phyloP scores from a whole-genome alignment of 2,329 filamentous ascomycete species.

The Colletotrichum cereale region DNA sequence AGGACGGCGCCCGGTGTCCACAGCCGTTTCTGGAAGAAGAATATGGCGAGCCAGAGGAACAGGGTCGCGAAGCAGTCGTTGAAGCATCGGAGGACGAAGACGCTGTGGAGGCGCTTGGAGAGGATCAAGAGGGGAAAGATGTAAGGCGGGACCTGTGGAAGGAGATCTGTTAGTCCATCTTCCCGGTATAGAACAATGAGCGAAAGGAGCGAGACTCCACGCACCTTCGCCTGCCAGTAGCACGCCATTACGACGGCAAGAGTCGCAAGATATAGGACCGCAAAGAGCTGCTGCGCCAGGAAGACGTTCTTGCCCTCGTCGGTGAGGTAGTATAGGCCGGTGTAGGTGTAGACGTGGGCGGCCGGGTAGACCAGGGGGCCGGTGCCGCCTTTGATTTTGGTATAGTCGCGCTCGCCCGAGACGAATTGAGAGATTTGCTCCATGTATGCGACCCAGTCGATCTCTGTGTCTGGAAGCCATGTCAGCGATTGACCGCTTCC shows the following conservation, averaged over 20 bases:
- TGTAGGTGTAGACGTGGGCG: constrained; percentile 93
- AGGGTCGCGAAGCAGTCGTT: constrained; percentile 93
- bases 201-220: neutral
- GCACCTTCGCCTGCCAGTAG: constrained; percentile 79
- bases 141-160: constrained; percentile 80
- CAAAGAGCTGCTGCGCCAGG: constrained; percentile 87
- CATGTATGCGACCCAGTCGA: constrained; percentile 98
- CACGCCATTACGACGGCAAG: constrained; percentile 84
- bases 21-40: constrained; percentile 77
- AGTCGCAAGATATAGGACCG: constrained; percentile 80
- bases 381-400: constrained; percentile 85
- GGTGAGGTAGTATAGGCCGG: constrained; percentile 81
- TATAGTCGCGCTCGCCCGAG: constrained; percentile 89
- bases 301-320: constrained; percentile 80
- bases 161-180: constrained; percentile 21
- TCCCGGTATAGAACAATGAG: neutral
- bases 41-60: constrained; percentile 86
- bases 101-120: constrained; percentile 93
- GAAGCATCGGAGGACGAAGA: constrained; percentile 93
- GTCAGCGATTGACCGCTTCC: constrained; percentile 7
- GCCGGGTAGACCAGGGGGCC: constrained; percentile 96
- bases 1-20: constrained; percentile 81
- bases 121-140: constrained; percentile 87
- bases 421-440: constrained; percentile 86
- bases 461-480: constrained; percentile 81